Conservation (phyloP, 306 rosid species). For the Vachellia pachyceras region DNA sequence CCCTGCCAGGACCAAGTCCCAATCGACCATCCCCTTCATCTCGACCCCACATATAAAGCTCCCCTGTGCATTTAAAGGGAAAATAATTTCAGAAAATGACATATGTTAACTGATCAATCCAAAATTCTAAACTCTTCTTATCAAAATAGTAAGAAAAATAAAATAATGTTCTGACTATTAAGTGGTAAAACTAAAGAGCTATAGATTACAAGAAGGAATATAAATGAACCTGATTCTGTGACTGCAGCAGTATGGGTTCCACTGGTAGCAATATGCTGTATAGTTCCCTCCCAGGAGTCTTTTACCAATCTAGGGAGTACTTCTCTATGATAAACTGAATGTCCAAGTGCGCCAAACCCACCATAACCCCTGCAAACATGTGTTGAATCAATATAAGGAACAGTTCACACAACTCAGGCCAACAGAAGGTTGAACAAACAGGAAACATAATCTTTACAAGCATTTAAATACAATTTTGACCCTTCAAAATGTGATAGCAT, state of each 20-base stretch:
- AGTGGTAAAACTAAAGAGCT: neutral
- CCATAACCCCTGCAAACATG: constrained; percentile 98
- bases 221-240: constrained; percentile 67
- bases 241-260: constrained; percentile 92
- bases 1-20: constrained; percentile 92
- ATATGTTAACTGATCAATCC: neutral
- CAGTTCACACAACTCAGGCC: constrained; percentile 39
- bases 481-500: constrained; percentile 8
- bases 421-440: constrained; percentile 31
- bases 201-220: neutral
- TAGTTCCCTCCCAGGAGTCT: constrained; percentile 79
- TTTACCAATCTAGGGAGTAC: constrained; percentile 80
- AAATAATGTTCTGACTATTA: neutral
- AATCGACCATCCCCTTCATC: constrained; percentile 97
- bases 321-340: constrained; percentile 82
- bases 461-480: constrained; percentile 17
- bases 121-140: neutral
- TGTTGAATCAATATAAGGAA: constrained; percentile 46
- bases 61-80: constrained; percentile 57
- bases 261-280: constrained; percentile 82
- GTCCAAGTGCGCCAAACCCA: constrained; percentile 98
- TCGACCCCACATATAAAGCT: constrained; percentile 93
- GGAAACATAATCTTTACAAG: constrained; percentile 8
- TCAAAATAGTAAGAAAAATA: neutral
- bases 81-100: neutral